A percentile compares a stretch with the other conserved stretches of the same genome.
phyloP scores from a whole-genome alignment of 169 alveolate species.

The Ichthyophthirius multifiliis region DNA sequence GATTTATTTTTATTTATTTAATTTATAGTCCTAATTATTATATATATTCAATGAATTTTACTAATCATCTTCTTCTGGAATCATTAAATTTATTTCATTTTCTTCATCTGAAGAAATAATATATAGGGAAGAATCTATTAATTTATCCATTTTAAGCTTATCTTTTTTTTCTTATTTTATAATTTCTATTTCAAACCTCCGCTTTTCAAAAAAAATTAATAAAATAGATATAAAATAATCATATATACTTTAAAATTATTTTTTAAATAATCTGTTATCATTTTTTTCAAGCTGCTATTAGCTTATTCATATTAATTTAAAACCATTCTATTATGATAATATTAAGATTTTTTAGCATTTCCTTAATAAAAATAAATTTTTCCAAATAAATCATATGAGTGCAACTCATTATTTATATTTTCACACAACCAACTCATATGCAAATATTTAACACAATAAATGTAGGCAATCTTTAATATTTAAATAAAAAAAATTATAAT shows the following conservation, averaged over 20 bases:
- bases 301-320: not conserved
- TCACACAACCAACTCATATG: not conserved
- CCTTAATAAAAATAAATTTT: not conserved
- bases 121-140: not conserved
- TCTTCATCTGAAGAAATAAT: conserved; percentile 4
- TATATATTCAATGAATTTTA: not conserved
- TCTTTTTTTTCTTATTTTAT: not conserved
- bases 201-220: not conserved
- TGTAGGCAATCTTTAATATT: not conserved
- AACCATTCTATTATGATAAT: conserved; percentile 2
- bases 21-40: not conserved
- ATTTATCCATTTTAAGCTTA: not conserved
- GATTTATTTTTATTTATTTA: not conserved
- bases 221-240: not conserved
- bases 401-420: not conserved
- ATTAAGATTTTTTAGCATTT: not conserved
- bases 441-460: not conserved
- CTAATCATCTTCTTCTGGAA: not conserved
- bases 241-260: not conserved
- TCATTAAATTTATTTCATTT: not conserved
- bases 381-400: not conserved
- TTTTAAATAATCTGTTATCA: not conserved
- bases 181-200: not conserved
- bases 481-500: not conserved
- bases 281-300: not conserved